Base-by-base conservation (phyloP, 768 basidiomycete genomes). In the Xerocomellus chrysenteron region DNA sequence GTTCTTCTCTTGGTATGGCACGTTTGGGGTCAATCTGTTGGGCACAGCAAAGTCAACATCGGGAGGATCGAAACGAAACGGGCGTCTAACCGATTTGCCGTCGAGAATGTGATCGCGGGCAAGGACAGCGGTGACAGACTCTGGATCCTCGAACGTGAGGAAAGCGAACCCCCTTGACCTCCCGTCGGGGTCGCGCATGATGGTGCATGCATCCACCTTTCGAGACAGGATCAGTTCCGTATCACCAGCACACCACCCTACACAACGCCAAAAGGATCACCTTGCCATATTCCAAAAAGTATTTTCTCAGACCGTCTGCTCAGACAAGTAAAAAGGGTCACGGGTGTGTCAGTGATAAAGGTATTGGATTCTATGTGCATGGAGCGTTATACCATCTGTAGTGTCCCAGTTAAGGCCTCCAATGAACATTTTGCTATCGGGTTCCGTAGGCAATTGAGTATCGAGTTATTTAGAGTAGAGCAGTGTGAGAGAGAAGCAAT, bases 381-480 rank as follows among this genome's bases (percentile, higher is more conserved):
- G 61, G 40, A 67, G 65, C 28, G 65, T 64, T 73, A 78, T 80
- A 92, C 91, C 91, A 79, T 92, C 91, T 76, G 87, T 89, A 68
- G 91, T 93, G 69, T 92, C 90, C 91, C 91, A 93, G 77, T 87
- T 92, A 62, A 93, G 80, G 67, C 91, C 91, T 65, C 91, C 91
- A 72, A 93, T 86, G 78, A 93, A 93, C 81, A 93, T 86, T 81
- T 93, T 93, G 74, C 91, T 92, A 82, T 67, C 67, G 61, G 68
- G 60, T 68, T 62, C 63, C 63, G 56, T 65, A 72, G 63, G 62
- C 63, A 70, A 67, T 65, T 47, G 68, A 47, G 58, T 63, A 60
- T 58, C 58, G 63, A 66, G 67, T 49, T 66, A 68, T 66, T 66
- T 56, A 68, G 66, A 57, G 50, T 56, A 69, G 66, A 50, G 64